Evolutionary conservation across 1,284 basidiomycete species (phyloP).

Genomic region (Ganoderma sinense): DNA sequence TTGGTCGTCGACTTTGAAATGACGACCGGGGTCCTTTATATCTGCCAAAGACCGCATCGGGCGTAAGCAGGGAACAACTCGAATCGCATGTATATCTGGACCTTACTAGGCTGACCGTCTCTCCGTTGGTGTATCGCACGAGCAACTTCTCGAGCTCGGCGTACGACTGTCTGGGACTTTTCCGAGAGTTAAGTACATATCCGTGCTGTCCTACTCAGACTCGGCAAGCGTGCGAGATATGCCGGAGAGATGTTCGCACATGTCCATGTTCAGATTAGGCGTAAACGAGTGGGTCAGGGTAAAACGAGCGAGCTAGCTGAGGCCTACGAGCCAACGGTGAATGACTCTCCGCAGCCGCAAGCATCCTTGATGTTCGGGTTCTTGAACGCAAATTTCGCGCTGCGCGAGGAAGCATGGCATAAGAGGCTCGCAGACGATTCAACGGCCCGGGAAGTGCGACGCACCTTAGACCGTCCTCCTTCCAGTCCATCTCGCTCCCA

Average conservation of each 20-base stretch:
- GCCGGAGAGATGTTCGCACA: background rate
- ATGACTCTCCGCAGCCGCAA: conserved; percentile 94
- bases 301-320: background rate
- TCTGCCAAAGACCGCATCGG: no score
- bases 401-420: conserved; percentile 38
- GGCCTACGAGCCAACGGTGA: conserved; percentile 56
- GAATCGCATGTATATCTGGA: no score
- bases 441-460: conserved; percentile 29
- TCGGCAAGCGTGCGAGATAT: background rate
- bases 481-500: conserved; percentile 99
- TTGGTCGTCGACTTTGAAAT: no score
- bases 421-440: background rate
- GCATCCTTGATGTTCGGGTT: conserved; percentile 92
- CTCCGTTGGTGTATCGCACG: no score
- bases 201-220: no score
- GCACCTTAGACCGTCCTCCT: conserved; percentile 88
- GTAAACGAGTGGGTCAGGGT: background rate
- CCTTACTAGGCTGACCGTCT: no score
- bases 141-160: no score
- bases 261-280: conserved; percentile 14
- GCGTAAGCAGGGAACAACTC: no score
- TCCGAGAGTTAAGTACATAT: no score
- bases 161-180: no score
- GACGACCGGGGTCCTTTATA: no score
- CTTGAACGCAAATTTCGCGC: conserved; percentile 92